Evolutionary conservation across 176 grass and related monocot genomes (phyloP).

Genomic region (Raddia distichophylla): DNA sequence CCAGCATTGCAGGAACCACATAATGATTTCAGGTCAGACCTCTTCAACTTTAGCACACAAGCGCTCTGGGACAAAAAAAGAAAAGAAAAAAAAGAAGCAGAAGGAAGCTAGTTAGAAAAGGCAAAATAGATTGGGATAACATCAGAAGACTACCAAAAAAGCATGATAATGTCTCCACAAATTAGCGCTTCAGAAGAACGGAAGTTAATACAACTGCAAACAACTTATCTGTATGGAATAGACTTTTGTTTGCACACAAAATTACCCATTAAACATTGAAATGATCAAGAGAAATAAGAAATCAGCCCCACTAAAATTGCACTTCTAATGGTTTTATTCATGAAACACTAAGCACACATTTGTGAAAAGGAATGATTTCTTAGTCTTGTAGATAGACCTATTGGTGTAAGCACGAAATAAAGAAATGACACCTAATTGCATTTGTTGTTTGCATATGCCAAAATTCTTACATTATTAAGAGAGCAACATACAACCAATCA

Average conservation of each 20-base stretch:
- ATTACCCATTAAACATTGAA: neutral
- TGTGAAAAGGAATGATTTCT: slow-evolving; percentile 8
- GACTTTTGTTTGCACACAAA: neutral
- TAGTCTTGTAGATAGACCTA: neutral
- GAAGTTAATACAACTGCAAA: neutral
- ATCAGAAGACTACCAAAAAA: neutral
- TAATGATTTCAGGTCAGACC: slow-evolving; percentile 33
- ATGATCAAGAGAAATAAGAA: slow-evolving; percentile 27
- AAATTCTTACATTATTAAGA: neutral
- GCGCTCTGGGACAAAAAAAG: slow-evolving; percentile 44
- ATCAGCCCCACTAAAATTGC: neutral
- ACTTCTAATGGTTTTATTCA: slow-evolving; percentile 1
- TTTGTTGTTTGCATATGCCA: slow-evolving; percentile 1
- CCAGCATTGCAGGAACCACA: slow-evolving; percentile 24
- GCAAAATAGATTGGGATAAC: neutral
- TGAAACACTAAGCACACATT: neutral
- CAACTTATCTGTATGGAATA: slow-evolving; percentile 10
- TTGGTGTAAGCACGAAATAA: neutral
- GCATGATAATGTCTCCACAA: slow-evolving; percentile 1
- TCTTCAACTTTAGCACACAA: slow-evolving; percentile 83
- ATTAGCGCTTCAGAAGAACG: neutral
- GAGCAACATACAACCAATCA: neutral
- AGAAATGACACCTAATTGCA: neutral
- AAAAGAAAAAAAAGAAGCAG: slow-evolving; percentile 13
- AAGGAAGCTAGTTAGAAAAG: slow-evolving; percentile 25